A percentile compares a stretch with the other conserved stretches of the same genome.
These are phyloP conservation scores for Tolypocladium tundrense DNA, from an alignment of 2,329 filamentous ascomycete genomes.

Conservation along the genomic window DNA sequence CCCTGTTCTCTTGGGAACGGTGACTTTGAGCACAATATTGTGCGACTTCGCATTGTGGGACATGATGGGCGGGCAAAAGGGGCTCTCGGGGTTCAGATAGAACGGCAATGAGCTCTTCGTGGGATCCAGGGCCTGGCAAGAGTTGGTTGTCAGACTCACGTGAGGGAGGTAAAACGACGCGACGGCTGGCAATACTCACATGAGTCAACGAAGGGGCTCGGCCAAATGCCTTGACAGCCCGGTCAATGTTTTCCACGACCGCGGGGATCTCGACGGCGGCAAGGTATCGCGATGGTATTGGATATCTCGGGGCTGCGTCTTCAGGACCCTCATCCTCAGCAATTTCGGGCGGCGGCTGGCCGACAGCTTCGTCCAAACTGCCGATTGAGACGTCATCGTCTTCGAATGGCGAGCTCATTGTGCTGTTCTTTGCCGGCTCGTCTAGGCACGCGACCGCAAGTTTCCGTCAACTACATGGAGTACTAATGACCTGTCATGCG, in stretches of 20 bases:
- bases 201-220: conserved; percentile 25
- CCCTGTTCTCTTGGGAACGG: conserved; percentile 77
- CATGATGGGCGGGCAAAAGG: conserved; percentile 64
- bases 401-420: not conserved
- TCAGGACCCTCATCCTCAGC: conserved; percentile 2
- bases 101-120: conserved; percentile 48
- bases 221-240: conserved; percentile 31
- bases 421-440: not conserved
- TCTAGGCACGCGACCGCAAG: not conserved
- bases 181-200: conserved; percentile 15
- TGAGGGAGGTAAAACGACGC: not conserved
- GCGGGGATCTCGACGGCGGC: conserved; percentile 33
- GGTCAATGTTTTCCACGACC: conserved; percentile 31
- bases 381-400: not conserved
- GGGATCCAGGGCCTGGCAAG: conserved; percentile 33
- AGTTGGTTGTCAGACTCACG: not conserved
- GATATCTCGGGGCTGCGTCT: conserved; percentile 21
- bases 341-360: not conserved
- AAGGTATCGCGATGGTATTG: conserved; percentile 22
- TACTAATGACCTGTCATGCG: not conserved
- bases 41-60: conserved; percentile 69
- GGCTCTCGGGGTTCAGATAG: conserved; percentile 72
- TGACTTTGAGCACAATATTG: conserved; percentile 79
- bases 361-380: conserved; percentile 1
- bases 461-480: not conserved